These are phyloP conservation scores for Pseudocercospora vitis DNA, from an alignment of 2,329 filamentous ascomycete species.

Conservation along the genomic window DNA sequence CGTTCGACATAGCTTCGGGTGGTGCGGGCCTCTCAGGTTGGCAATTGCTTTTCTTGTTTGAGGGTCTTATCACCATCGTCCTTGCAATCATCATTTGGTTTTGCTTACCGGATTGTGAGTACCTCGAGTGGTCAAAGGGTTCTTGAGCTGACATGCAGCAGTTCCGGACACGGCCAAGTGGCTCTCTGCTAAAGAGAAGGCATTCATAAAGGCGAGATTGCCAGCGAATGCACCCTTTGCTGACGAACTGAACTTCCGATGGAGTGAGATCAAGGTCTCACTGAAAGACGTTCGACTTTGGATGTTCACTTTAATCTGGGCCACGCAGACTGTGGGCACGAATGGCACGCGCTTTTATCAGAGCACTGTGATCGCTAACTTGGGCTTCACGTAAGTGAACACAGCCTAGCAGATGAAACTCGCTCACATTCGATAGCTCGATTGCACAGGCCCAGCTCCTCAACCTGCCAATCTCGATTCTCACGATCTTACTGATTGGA, in stretches of 20 bases:
- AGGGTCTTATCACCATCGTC: slow-evolving; percentile 58
- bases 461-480: slow-evolving; percentile 18
- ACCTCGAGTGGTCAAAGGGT: too few relatives aligned
- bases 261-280: slow-evolving; percentile 42
- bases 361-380: slow-evolving; percentile 41
- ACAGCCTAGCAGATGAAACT: too few relatives aligned
- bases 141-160: too few relatives aligned
- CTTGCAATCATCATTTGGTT: slow-evolving; percentile 54
- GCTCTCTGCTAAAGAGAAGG: slow-evolving; percentile 47
- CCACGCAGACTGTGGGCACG: slow-evolving; percentile 49
- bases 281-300: slow-evolving; percentile 46
- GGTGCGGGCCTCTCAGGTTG: slow-evolving; percentile 44
- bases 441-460: slow-evolving; percentile 21
- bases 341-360: slow-evolving; percentile 48
- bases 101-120: slow-evolving; percentile 52
- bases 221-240: slow-evolving; percentile 46
- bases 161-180: slow-evolving; percentile 35
- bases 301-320: slow-evolving; percentile 51
- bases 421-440: slow-evolving; percentile 1
- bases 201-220: slow-evolving; percentile 50
- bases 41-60: slow-evolving; percentile 39
- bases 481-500: slow-evolving; percentile 16
- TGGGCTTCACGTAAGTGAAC: slow-evolving; percentile 20
- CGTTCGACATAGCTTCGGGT: slow-evolving; percentile 46
- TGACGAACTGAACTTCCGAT: slow-evolving; percentile 43